Base-by-base conservation (phyloP, 371 early-diverging fungal species). In the Basidiobolus meristosporus region DNA sequence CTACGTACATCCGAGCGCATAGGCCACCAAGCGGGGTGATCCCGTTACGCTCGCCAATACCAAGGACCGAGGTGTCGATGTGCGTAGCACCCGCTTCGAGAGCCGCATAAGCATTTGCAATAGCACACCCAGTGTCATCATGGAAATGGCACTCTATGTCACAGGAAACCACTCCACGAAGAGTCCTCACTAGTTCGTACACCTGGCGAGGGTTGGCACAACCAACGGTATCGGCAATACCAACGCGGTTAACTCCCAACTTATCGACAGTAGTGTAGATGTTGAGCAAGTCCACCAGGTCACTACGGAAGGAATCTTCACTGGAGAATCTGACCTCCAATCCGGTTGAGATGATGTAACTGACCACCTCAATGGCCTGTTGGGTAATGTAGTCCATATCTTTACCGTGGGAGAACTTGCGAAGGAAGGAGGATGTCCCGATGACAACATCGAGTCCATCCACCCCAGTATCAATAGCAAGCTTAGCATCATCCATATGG, bases 71-170 rank as follows among this genome's bases (percentile, higher is more conserved):
- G 7, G 96, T 95, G 59, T 95, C 92, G 47, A 95, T 88, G 57
- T 95, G 96, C 1, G 96, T 95, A n/a, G 92, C 92, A 33, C 96
- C 96, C 31, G 91, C 91, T 63, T 91, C 91, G 38, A 95, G 65
- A 9, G 92, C 82, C 37, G 90, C 82, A 56, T 87, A 90, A 23
- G 96, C 90, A 56, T 95, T 95, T 26, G 92, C 92, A 47, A 92
- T 90, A 30, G 92, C 89, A 57, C 96, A 95, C 22, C 91, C 91
- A n/a, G 96, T 95, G 54, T 95, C 96, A 56, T 95, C 83, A 67
- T 95, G 96, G 74, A 95, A 95, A 53, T 95, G 96, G 59, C 87
- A 85, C 61, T 91, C 96, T 43, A 95, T 95, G 57, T 95, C 96
- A 56, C 92, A 91, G 42, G 78, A 83, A 19, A 95, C 90, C 20